phyloP scores from a whole-genome alignment of 208 protist species.

The Acanthamoeba culbertsoni region DNA sequence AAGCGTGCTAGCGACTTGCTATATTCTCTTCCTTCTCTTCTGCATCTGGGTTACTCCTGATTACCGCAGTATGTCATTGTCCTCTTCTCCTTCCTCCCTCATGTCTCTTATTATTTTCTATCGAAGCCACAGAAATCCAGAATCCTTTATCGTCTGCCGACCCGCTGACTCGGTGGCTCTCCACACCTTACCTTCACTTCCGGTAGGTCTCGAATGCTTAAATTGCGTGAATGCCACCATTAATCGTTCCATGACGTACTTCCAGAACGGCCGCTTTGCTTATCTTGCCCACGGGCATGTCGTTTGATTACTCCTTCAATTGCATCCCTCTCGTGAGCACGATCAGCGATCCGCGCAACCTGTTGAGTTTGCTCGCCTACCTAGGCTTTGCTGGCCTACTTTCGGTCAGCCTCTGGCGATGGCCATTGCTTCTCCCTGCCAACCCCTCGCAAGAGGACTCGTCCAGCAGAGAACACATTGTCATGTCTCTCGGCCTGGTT shows the following conservation, averaged over 20 bases:
- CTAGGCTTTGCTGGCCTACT: slow-evolving; percentile 11
- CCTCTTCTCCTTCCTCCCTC: neutral
- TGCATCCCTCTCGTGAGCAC: slow-evolving; percentile 84
- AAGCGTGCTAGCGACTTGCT: neutral
- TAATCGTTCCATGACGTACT: neutral
- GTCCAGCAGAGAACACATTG: neutral
- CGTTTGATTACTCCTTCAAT: slow-evolving; percentile 90
- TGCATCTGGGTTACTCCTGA: neutral
- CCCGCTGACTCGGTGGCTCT: slow-evolving; percentile 59
- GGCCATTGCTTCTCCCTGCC: too few species aligned
- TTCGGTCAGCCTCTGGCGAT: neutral
- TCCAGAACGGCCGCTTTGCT: slow-evolving; percentile 78
- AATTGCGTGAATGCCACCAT: neutral
- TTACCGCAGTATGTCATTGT: too few species aligned
- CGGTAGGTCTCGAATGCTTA: slow-evolving; percentile 74
- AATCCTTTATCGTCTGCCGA: slow-evolving; percentile 88
- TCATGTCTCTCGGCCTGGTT: slow-evolving; percentile 76
- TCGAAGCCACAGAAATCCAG: neutral
- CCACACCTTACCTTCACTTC: slow-evolving; percentile 81
- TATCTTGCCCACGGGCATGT: slow-evolving; percentile 85
- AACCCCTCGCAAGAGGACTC: neutral
- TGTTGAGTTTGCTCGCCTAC: slow-evolving; percentile 72
- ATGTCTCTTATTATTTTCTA: neutral
- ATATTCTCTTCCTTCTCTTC: neutral
- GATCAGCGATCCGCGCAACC: slow-evolving; percentile 31